phyloP scores from a whole-genome alignment of 352 stramenopile species.

The Achlya hypogyna region DNA sequence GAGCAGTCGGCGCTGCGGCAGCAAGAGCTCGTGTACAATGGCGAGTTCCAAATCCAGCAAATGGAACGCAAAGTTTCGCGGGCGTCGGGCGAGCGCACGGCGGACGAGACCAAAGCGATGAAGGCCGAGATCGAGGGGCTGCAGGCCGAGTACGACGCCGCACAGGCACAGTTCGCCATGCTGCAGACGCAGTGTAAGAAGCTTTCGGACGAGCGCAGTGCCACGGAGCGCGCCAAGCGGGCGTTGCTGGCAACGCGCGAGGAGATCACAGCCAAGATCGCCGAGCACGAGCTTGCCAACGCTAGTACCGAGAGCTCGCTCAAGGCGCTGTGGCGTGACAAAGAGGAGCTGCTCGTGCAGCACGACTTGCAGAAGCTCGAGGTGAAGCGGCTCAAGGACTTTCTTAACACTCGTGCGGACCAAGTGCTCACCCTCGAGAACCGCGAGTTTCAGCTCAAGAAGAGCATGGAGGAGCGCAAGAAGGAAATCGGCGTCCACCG shows the following conservation, averaged over 20 bases:
- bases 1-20: constrained; percentile 85
- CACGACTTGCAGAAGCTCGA: constrained; percentile 92
- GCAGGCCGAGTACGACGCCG: constrained; percentile 82
- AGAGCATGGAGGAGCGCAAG: constrained; percentile 90
- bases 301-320: constrained; percentile 76
- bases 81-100: constrained; percentile 87
- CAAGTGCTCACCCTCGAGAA: constrained; percentile 93
- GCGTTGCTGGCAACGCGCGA: constrained; percentile 65
- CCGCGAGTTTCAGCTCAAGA: constrained; percentile 86
- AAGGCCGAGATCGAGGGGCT: constrained; percentile 86
- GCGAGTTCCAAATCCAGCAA: constrained; percentile 95
- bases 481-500: constrained; percentile 81
- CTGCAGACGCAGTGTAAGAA: constrained; percentile 88
- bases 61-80: constrained; percentile 92
- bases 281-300: constrained; percentile 88
- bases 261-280: constrained; percentile 72
- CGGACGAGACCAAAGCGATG: constrained; percentile 90
- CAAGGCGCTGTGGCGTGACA: constrained; percentile 70
- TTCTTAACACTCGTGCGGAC: constrained; percentile 81
- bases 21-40: constrained; percentile 93
- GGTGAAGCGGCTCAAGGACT: constrained; percentile 84
- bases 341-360: constrained; percentile 90
- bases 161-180: constrained; percentile 84
- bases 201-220: constrained; percentile 85
- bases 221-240: constrained; percentile 65